phyloP scores from a whole-genome alignment of 768 basidiomycete genomes.

The Boletus fagicola region DNA sequence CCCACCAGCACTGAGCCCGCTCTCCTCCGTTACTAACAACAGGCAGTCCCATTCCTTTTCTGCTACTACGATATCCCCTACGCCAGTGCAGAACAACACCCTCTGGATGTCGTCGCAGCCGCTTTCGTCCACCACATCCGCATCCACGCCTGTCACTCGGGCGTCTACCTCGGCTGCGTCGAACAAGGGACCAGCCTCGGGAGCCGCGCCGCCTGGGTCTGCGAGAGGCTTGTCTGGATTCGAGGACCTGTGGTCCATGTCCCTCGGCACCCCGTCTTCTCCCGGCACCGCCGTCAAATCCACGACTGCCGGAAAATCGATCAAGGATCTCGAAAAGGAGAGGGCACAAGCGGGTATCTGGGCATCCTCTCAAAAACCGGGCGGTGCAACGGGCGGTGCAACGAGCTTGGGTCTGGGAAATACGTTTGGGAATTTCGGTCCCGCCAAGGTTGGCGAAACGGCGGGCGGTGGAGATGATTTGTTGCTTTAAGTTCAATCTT shows the following conservation, averaged over 20 bases:
- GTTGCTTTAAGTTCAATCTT: conserved; percentile 33
- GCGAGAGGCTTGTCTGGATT: conserved; percentile 57
- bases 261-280: conserved; percentile 49
- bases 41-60: conserved; percentile 21
- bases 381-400: conserved; percentile 3
- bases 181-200: conserved; percentile 16
- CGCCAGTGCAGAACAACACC: conserved; percentile 20
- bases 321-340: conserved; percentile 87
- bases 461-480: conserved; percentile 41
- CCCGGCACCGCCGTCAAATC: conserved; percentile 36
- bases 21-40: conserved; percentile 30
- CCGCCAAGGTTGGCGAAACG: conserved; percentile 17
- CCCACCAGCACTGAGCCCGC: conserved; percentile 16
- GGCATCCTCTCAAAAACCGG: conserved; percentile 42
- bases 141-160: conserved; percentile 14
- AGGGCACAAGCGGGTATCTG: conserved; percentile 80
- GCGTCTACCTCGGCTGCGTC: conserved; percentile 10
- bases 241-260: conserved; percentile 88
- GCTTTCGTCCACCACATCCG: conserved; percentile 22
- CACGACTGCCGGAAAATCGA: conserved; percentile 59
- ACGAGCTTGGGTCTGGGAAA: conserved; percentile 16
- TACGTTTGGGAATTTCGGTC: conserved; percentile 37
- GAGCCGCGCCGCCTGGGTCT: conserved; percentile 26
- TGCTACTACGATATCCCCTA: conserved; percentile 16
- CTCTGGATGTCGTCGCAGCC: conserved; percentile 28